phyloP scores from a whole-genome alignment of 2,329 filamentous ascomycete species.

The Pseudomassariella vexata region DNA sequence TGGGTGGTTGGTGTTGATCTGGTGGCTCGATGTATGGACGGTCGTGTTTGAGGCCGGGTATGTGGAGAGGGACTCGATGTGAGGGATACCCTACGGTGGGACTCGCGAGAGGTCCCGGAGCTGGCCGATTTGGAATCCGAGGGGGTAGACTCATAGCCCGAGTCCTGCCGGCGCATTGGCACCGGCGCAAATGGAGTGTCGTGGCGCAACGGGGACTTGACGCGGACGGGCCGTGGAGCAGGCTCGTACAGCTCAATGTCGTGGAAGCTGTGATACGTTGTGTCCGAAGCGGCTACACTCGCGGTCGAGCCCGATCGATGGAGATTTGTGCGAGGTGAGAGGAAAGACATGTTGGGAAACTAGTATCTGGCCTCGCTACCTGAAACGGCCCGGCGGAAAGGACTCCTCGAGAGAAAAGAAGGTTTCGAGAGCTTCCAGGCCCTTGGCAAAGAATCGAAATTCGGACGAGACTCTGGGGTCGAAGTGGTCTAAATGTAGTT shows the following conservation, averaged over 20 bases:
- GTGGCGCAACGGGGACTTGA: constrained; percentile 8
- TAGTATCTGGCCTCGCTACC: no score
- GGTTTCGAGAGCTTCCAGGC: no score
- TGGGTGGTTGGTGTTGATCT: constrained; percentile 27
- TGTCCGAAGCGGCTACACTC: constrained; percentile 40
- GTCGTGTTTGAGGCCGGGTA: constrained; percentile 30
- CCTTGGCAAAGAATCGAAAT: no score
- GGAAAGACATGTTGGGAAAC: constrained; percentile 1
- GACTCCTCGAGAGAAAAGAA: no score
- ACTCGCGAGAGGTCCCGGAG: constrained; percentile 27
- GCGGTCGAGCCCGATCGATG: constrained; percentile 28
- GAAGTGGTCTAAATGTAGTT: no score
- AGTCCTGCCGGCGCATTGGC: constrained; percentile 50
- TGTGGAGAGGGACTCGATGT: constrained; percentile 23
- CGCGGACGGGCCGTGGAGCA: constrained; percentile 10
- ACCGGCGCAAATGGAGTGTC: constrained; percentile 25
- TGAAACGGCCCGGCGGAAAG: no score
- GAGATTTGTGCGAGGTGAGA: constrained; percentile 8
- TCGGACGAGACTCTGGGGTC: no score
- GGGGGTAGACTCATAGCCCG: constrained; percentile 50
- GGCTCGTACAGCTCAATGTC: constrained; percentile 43
- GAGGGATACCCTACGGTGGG: constrained; percentile 20
- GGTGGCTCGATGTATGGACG: constrained; percentile 33
- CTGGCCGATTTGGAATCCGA: constrained; percentile 32
- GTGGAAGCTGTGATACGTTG: constrained; percentile 50